Base-by-base conservation (phyloP, 192 early-diverging fungal species). In the Backusella morwellensis region DNA sequence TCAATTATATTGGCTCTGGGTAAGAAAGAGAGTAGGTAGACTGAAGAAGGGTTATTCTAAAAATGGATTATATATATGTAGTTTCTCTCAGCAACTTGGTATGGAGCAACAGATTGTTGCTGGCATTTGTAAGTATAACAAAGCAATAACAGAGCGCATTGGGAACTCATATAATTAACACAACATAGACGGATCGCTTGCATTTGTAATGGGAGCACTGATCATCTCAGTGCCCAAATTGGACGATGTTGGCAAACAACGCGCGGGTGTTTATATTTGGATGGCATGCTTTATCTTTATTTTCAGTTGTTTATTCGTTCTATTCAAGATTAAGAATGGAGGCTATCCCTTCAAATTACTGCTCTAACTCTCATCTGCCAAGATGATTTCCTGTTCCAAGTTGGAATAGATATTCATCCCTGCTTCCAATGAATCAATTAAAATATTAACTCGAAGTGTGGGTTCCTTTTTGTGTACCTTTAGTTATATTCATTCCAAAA, bases 31-130 rank as follows among this genome's bases (percentile, higher is more conserved):
- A 44, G 14, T 44, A 42, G n/a, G n/a, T 3, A 5, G 14, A 44
- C 12, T 35, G 14, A n/a, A 9, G 32, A 66, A 2, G 0, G 40
- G 19, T 17, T 12, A 5, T 15, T 66, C 42, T 44, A 44, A 40
- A 40, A 40, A 9, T 9, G 38, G 38, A 40, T 9, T 38, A 38
- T 21, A 32, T 32, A 32, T 32, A 32, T 32, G 0, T 32, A 32
- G 32, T 32, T 94, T 92, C 84, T 86, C 89, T 50, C 84, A 86
- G 32, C 93, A 94, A 75, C 89, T 90, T 72, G 88, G 90, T 12
- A 75, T 92, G 19, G 94, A 95, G 78, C 88, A 85, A 26, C 91
- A 94, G 74, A 89, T 95, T 40, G 87, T 93, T 9, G 91, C 91
- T 6, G 47, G 89, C 8, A 82, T 94, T 6, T 95, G 94, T 93